Evolutionary conservation across 441 rosid genomes (phyloP).

Genomic region (Corymbia calophylla): DNA sequence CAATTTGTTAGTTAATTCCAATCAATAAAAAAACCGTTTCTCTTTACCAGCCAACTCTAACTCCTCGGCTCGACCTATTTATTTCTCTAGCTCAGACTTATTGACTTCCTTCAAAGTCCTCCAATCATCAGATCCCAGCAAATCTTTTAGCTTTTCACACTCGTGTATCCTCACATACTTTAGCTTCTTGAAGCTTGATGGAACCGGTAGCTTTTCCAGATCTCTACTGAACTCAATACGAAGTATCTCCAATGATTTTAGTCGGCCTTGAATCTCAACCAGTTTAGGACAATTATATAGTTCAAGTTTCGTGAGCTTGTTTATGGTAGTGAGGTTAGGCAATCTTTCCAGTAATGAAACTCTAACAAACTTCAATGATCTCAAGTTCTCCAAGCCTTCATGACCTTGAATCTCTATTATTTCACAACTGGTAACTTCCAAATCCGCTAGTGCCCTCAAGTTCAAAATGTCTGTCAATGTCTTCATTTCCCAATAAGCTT

Average conservation of each 20-base stretch:
- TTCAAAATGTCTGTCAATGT: neutral
- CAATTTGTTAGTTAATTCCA: neutral
- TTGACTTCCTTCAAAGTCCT: neutral
- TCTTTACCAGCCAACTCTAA: neutral
- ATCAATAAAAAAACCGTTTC: neutral
- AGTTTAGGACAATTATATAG: neutral
- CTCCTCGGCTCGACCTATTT: neutral
- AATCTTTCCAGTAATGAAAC: neutral
- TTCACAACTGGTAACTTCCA: neutral
- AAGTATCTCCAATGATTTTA: no score
- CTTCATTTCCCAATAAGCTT: neutral
- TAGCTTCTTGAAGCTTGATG: neutral
- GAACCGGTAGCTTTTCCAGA: neutral
- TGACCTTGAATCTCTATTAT: neutral
- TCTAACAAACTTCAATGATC: neutral
- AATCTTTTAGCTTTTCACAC: neutral
- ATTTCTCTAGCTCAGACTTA: neutral
- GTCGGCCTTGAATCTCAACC: neutral
- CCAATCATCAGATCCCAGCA: neutral
- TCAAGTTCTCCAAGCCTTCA: neutral
- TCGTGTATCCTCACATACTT: neutral
- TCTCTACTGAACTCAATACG: neutral
- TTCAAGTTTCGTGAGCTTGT: neutral
- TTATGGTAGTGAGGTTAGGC: neutral
- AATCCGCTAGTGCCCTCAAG: neutral